Percentiles rank a stretch among this genome's conserved stretches.
phyloP scores from a whole-genome alignment of 441 rosid species.

The Biscutella auriculata region DNA sequence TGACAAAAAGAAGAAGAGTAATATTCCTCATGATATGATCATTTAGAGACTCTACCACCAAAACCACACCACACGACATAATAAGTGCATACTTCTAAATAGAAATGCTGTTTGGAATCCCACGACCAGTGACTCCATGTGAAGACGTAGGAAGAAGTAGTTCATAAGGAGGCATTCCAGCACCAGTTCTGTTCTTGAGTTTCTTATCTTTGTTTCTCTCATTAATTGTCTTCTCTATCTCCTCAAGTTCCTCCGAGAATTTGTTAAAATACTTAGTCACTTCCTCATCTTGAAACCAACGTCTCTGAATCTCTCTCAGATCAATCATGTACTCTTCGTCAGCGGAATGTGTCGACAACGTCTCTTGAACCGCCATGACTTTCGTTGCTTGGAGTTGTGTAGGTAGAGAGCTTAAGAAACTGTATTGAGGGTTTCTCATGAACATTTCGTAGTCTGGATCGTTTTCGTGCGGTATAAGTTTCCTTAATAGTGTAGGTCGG shows the following conservation, averaged over 20 bases:
- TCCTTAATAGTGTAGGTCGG: conserved; percentile 71
- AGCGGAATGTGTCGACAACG: conserved; percentile 75
- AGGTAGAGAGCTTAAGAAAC: conserved; percentile 57
- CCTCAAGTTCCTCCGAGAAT: conserved; percentile 46
- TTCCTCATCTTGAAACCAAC: conserved; percentile 60
- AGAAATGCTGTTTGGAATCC: conserved; percentile 89
- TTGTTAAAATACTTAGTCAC: conserved; percentile 36
- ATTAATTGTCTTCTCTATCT: conserved; percentile 54
- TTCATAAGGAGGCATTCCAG: conserved; percentile 88
- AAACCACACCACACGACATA: neutral
- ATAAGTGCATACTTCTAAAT: conserved; percentile 30
- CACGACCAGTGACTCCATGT: conserved; percentile 86
- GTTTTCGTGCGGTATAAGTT: conserved; percentile 52
- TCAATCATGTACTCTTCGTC: conserved; percentile 87
- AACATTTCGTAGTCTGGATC: conserved; percentile 52
- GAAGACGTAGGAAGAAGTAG: conserved; percentile 68
- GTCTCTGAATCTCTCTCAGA: conserved; percentile 37
- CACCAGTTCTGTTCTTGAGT: conserved; percentile 68
- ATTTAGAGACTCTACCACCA: too few relatives aligned
- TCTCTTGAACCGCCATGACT: conserved; percentile 91
- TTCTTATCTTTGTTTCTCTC: conserved; percentile 46
- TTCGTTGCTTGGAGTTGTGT: conserved; percentile 89
- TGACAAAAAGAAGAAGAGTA: too few relatives aligned
- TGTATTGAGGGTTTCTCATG: conserved; percentile 50
- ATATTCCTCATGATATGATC: too few relatives aligned